Base-by-base conservation (phyloP, 768 basidiomycete species). In the Panaeolus papilionaceus region DNA sequence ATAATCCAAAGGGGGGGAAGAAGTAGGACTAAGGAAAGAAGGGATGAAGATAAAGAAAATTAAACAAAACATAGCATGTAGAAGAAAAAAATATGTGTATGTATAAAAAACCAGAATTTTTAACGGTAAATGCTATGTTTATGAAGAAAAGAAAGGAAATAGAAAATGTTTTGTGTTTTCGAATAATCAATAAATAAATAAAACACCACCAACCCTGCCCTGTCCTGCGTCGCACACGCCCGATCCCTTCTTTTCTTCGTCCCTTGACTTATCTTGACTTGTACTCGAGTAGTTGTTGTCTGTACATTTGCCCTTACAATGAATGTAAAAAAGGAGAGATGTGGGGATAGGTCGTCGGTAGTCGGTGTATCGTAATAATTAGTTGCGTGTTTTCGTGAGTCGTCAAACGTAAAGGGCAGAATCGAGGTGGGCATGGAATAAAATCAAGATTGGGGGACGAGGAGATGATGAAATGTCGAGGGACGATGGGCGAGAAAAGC, bases 311-410 rank as follows among this genome's bases (percentile, higher is more conserved):
- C 54, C 54, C 33, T 7, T 14, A 28, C 54, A 58, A 33, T 58
- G 33, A 33, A 58, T 1, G 14, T 58, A 10, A 4, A 42, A 42
- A 10, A 42, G 11, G 16, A 42, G 23, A 23, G 1, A 23, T 23
- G 40, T 42, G 10, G 16, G 10, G 26, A 37, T 9, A 58, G 26
- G 54, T 58, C 54, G 54, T 58, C 54, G 54, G 54, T 58, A 33
- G 54, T 58, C 54, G 54, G 54, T 33, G 28, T 58, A 58, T 58
- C 33, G 54, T 58, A 58, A 58, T 58, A 58, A 58, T 58, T 58
- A 58, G 54, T 58, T 58, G 54, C 28, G 28, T 58, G 28, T 16
- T 58, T 58, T 58, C 54, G 54, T 58, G 54, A 58, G 54, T 58
- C 54, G 54, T 58, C 54, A 58, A 58, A 58, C 14, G 54, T 28